These are phyloP conservation scores for Conoideocrella luteorostrata DNA, from an alignment of 2,329 filamentous ascomycete species.

Conservation along the genomic window DNA sequence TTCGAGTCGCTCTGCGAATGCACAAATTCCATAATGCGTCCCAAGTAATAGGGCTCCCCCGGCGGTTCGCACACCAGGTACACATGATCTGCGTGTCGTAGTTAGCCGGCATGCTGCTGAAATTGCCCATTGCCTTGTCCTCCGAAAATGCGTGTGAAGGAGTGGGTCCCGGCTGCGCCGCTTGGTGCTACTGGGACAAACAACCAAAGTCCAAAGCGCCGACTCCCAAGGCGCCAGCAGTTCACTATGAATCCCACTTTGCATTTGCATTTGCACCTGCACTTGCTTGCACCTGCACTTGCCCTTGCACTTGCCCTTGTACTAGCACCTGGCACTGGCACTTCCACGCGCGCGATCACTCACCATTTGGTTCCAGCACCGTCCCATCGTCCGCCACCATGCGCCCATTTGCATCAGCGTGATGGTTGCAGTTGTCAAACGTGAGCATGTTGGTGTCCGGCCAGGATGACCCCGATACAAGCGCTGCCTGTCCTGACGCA, in stretches of 20 bases:
- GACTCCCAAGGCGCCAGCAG: not conserved
- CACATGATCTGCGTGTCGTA: slow-evolving; percentile 56
- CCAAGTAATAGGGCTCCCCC: slow-evolving; percentile 95
- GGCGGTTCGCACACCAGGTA: slow-evolving; percentile 97
- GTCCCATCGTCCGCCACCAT: slow-evolving; percentile 90
- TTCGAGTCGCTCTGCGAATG: slow-evolving; percentile 70
- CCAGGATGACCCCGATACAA: slow-evolving; percentile 33
- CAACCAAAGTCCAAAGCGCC: slow-evolving; percentile 3
- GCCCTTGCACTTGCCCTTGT: too few species aligned
- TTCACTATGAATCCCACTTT: not conserved
- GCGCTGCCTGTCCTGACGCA: slow-evolving; percentile 23
- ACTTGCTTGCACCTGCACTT: slow-evolving; percentile 1
- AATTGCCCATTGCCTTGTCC: slow-evolving; percentile 7
- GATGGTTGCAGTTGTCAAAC: slow-evolving; percentile 66
- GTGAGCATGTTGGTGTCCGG: slow-evolving; percentile 81
- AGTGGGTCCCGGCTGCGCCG: slow-evolving; percentile 11
- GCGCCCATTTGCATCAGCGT: slow-evolving; percentile 62
- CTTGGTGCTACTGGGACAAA: slow-evolving; percentile 7
- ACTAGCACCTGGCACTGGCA: too few species aligned
- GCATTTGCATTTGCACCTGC: not conserved
- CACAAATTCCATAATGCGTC: slow-evolving; percentile 96
- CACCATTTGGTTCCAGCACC: slow-evolving; percentile 77
- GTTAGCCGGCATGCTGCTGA: slow-evolving; percentile 10
- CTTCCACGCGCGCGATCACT: too few species aligned
- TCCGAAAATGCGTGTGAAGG: slow-evolving; percentile 3